Evolutionary conservation across 2,329 filamentous ascomycete genomes (phyloP).

Genomic region (Neofusicoccum laricinum): DNA sequence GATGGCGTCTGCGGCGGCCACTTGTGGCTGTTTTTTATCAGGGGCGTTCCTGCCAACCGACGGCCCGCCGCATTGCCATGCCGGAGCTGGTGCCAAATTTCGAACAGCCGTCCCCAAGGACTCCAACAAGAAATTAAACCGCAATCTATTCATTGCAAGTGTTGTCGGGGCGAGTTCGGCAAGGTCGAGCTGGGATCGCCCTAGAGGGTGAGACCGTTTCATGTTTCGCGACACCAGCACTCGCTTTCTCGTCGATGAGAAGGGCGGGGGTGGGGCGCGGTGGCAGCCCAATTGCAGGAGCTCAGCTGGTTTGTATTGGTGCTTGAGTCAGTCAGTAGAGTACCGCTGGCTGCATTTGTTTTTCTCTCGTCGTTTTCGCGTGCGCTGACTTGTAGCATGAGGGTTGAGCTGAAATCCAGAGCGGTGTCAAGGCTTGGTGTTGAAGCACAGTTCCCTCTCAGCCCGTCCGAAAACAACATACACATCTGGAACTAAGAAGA

Average conservation of each 20-base stretch:
- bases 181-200: background rate
- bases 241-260: background rate
- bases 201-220: background rate
- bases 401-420: too few relatives aligned
- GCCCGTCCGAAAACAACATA: too few relatives aligned
- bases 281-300: background rate
- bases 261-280: background rate
- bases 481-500: too few relatives aligned
- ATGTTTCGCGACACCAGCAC: background rate
- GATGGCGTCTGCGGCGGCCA: background rate
- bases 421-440: too few relatives aligned
- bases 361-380: too few relatives aligned
- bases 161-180: background rate
- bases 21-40: background rate
- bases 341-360: too few relatives aligned
- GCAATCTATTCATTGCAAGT: constrained; percentile 4
- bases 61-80: background rate
- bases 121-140: background rate
- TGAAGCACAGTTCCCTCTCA: too few relatives aligned
- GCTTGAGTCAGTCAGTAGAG: too few relatives aligned
- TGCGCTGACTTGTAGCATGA: too few relatives aligned
- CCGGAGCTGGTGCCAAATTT: background rate
- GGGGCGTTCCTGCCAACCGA: background rate
- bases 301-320: too few relatives aligned
- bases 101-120: background rate